Conservation (phyloP, 306 rosid genomes). For the Trifolium fragiferum region DNA sequence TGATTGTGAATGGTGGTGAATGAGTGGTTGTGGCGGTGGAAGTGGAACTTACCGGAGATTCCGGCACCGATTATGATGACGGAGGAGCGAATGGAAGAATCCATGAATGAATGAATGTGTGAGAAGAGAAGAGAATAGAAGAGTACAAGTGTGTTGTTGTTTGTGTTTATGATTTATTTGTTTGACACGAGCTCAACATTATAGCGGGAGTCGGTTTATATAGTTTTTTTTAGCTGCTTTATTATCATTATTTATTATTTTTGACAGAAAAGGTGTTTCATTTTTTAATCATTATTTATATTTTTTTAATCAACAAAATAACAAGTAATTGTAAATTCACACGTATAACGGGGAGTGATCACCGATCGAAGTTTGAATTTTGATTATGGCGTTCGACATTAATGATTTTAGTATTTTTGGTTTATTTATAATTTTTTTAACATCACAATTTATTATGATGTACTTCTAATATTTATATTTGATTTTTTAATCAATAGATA, state of each 20-base stretch:
- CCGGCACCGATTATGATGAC: constrained; percentile 94
- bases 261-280: too few species aligned
- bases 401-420: too few species aligned
- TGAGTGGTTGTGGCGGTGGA: not conserved
- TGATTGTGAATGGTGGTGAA: constrained; percentile 5
- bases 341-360: too few species aligned
- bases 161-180: constrained; percentile 16
- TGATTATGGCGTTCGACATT: too few species aligned
- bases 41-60: constrained; percentile 65
- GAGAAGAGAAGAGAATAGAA: not conserved
- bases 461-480: too few species aligned
- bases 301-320: too few species aligned
- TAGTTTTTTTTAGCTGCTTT: constrained; percentile 44
- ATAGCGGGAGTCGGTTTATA: constrained; percentile 79
- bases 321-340: too few species aligned
- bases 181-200: constrained; percentile 46
- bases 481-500: too few species aligned
- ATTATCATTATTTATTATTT: not conserved
- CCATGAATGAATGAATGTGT: constrained; percentile 54
- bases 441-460: too few species aligned
- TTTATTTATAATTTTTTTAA: too few species aligned
- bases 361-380: too few species aligned
- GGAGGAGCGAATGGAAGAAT: constrained; percentile 70
- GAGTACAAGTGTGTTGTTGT: constrained; percentile 21
- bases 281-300: too few species aligned